Evolutionary conservation across 495 filamentous ascomycete genomes (phyloP).

Genomic region (Cercophora newfieldiana): DNA sequence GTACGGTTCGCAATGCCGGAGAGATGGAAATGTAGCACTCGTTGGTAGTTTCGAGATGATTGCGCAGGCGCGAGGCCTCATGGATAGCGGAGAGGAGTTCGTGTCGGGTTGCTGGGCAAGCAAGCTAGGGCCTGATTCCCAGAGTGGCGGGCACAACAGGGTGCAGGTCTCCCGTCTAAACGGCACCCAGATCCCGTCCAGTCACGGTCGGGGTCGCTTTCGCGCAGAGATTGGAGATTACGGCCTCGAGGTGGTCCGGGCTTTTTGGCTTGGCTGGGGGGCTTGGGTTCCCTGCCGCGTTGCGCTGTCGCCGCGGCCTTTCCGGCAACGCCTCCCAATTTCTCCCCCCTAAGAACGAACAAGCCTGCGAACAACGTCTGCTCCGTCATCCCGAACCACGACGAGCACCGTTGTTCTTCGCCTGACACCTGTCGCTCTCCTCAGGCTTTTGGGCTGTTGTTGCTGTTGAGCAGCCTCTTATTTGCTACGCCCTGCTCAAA

Average conservation of each 20-base stretch:
- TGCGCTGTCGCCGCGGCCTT: slow-evolving; percentile 5
- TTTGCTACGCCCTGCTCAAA: neutral
- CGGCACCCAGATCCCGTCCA: slow-evolving; percentile 13
- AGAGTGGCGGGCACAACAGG: slow-evolving; percentile 10
- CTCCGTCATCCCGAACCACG: neutral
- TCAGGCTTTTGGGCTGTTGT: neutral
- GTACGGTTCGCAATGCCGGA: neutral
- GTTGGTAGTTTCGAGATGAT: neutral
- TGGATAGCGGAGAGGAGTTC: neutral
- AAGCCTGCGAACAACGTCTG: slow-evolving; percentile 3
- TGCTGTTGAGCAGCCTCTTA: neutral
- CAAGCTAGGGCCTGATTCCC: neutral
- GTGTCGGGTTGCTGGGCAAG: neutral
- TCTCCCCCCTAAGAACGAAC: slow-evolving; percentile 15
- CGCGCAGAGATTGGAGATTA: slow-evolving; percentile 2
- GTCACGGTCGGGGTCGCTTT: slow-evolving; percentile 1
- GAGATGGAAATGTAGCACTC: neutral
- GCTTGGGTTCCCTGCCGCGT: slow-evolving; percentile 4
- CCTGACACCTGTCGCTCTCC: neutral
- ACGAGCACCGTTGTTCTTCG: slow-evolving; percentile 5
- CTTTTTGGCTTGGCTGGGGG: slow-evolving; percentile 8
- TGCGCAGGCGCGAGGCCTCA: neutral
- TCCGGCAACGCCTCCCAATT: slow-evolving; percentile 15
- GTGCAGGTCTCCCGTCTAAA: slow-evolving; percentile 1
- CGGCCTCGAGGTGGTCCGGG: slow-evolving; percentile 18